These are phyloP conservation scores for Yarrowia sp. DNA, from an alignment of 805 yeast species.

Conservation along the genomic window DNA sequence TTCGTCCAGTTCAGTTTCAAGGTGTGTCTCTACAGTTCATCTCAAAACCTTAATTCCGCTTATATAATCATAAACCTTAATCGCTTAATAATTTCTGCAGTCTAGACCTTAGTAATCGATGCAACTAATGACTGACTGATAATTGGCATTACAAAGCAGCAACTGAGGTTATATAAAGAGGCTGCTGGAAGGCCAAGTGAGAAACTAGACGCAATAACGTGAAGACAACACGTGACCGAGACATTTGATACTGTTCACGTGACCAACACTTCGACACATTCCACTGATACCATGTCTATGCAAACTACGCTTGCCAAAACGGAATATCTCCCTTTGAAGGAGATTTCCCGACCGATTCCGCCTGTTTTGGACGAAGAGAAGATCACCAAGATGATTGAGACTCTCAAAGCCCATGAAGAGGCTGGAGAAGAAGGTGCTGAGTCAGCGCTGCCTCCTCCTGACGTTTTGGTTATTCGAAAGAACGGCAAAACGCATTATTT, in stretches of 20 bases:
- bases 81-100: neutral
- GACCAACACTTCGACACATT: too few relatives aligned
- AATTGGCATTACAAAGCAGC: slow-evolving; percentile 11
- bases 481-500: slow-evolving; percentile 68
- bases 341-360: slow-evolving; percentile 81
- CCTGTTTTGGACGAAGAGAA: slow-evolving; percentile 80
- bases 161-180: neutral
- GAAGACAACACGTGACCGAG: neutral
- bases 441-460: slow-evolving; percentile 74
- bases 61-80: too few relatives aligned
- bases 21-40: too few relatives aligned
- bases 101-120: neutral
- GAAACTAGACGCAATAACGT: too few relatives aligned
- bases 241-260: neutral
- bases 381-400: slow-evolving; percentile 72
- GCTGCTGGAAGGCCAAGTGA: too few relatives aligned
- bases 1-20: too few relatives aligned
- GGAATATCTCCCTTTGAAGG: slow-evolving; percentile 66
- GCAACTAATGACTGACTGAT: slow-evolving; percentile 3
- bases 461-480: slow-evolving; percentile 72
- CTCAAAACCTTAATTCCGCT: too few relatives aligned
- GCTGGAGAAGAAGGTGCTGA: slow-evolving; percentile 55
- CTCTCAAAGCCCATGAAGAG: slow-evolving; percentile 44
- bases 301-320: slow-evolving; percentile 65
- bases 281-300: slow-evolving; percentile 53